Conservation (phyloP, 2,329 filamentous ascomycete genomes). For the Fusarium camptoceras region DNA sequence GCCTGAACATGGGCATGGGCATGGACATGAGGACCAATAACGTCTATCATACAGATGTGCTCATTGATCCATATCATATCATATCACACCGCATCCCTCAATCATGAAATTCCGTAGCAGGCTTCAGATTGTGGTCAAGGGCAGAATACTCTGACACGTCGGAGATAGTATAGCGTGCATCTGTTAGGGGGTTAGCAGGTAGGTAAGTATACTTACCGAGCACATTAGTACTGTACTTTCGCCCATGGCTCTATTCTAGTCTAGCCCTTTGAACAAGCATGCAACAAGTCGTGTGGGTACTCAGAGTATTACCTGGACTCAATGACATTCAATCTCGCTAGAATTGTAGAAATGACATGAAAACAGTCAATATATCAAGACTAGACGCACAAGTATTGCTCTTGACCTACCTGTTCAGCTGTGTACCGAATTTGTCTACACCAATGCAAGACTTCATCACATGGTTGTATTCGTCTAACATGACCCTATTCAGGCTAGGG, state of each 20-base stretch:
- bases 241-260: background rate
- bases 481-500: slow-evolving; percentile 43
- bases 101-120: slow-evolving; percentile 5
- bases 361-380: background rate
- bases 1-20: slow-evolving; percentile 4
- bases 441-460: slow-evolving; percentile 37
- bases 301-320: background rate
- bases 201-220: background rate
- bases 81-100: slow-evolving; percentile 29
- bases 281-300: background rate
- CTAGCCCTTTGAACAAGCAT: background rate
- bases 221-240: background rate
- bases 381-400: background rate
- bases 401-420: background rate
- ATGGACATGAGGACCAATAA: slow-evolving; percentile 18
- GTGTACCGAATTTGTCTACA: slow-evolving; percentile 6
- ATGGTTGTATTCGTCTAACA: slow-evolving; percentile 46
- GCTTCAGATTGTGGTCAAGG: background rate
- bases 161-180: slow-evolving; percentile 1
- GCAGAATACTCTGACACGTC: background rate
- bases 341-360: background rate
- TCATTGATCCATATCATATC: slow-evolving; percentile 14
- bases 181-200: background rate
- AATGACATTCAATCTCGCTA: background rate
- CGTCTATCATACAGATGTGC: background rate